Evolutionary conservation across 1,139 yeast species (phyloP), one percentile per base, ranked within the genome.

Genomic region (Blastobotrys arbuscula): DNA sequence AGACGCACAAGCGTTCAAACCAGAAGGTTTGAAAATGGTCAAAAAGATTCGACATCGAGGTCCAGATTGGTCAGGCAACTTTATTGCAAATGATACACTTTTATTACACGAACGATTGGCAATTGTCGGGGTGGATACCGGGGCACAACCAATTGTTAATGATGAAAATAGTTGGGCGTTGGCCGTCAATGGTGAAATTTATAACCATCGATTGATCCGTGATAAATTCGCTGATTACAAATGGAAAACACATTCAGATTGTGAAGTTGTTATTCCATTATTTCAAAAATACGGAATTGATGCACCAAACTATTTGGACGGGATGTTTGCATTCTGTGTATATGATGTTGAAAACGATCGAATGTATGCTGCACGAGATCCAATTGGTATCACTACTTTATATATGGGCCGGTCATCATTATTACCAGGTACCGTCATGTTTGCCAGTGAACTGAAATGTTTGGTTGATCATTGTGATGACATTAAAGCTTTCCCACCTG

Each of bases 61-160:
- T 61, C 98, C 98, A 58, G 98, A 92, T 73, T 92, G 98, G 98
- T 80, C 90, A 45, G 98, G 98, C 64, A 89, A 88, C 80, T 69
- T 78, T 57, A 74, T 78, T 57, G 80, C 82, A 64, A 87, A 88
- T 79, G 70, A 75, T 58, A 87, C 97, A 48, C 82, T 71, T 44
- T 72, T 92, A 61, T 82, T 86, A 60, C 98, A 92, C 68, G 97
- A 92, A 74, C 85, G 98, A 74, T 78, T 92, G 66, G 95, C 97
- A 59, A 90, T 92, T 65, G 72, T 68, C 23, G 97, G 97, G 59
- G 76, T 90, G 63, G 96, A 88, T 68, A 76, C 96, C 41, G 98
- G 98, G 66, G 97, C 98, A 55, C 98, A 92, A 74, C 99, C 99
- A 58, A 85, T 92, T 71, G 77, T 83, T 57, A 84, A 89, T 54